These are phyloP conservation scores for Boletus albobrunnescens DNA, from an alignment of 1,284 basidiomycete species.

Conservation along the genomic window DNA sequence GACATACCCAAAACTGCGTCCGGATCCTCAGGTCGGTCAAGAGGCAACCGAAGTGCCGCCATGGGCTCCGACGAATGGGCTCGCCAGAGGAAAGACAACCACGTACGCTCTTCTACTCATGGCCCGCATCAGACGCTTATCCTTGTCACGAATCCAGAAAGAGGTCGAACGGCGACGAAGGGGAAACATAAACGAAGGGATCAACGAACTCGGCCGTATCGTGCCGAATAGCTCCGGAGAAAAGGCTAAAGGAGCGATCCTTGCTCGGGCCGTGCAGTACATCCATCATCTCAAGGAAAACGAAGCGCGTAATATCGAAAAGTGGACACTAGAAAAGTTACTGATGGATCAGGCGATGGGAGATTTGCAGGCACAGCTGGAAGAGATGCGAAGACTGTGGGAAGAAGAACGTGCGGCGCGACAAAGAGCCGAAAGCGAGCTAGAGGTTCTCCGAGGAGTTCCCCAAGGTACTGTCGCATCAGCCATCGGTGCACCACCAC, in stretches of 20 bases:
- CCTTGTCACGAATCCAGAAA: conserved; percentile 59
- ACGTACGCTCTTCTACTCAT: conserved; percentile 45
- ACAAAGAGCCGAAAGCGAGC: conserved; percentile 56
- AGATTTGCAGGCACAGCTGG: conserved; percentile 73
- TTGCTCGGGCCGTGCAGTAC: conserved; percentile 81
- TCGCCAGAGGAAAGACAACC: conserved; percentile 79
- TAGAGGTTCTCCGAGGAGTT: conserved; percentile 46
- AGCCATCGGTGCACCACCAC: conserved; percentile 1
- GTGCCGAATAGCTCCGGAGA: conserved; percentile 85
- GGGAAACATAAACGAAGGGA: conserved; percentile 94
- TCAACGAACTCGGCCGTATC: conserved; percentile 86
- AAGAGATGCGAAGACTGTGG: conserved; percentile 70
- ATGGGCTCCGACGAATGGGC: conserved; percentile 79
- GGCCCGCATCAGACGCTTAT: not conserved
- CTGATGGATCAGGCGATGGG: conserved; percentile 91
- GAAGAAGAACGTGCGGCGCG: conserved; percentile 63
- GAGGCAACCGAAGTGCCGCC: conserved; percentile 48
- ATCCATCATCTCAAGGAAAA: conserved; percentile 89
- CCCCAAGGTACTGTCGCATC: conserved; percentile 16
- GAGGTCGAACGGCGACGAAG: conserved; percentile 93
- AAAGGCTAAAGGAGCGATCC: conserved; percentile 85
- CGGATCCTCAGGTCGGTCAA: conserved; percentile 38
- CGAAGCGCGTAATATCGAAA: conserved; percentile 86
- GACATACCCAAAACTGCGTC: conserved; percentile 27
- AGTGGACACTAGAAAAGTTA: conserved; percentile 91